These are phyloP conservation scores for Hanseniaspora guilliermondii DNA, from an alignment of 805 yeast genomes.

Conservation along the genomic window DNA sequence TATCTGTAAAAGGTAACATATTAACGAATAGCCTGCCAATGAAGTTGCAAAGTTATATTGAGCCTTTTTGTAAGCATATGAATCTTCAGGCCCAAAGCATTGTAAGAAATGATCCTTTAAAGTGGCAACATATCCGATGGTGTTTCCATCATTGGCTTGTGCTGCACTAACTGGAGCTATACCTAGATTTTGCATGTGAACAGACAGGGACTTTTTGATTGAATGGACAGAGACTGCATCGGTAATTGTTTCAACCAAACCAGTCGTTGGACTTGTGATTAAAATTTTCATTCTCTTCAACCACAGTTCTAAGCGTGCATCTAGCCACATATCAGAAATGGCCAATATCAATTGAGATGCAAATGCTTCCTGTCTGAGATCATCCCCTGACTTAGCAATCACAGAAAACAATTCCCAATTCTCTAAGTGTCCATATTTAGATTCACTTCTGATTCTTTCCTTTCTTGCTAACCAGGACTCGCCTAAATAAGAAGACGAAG, in stretches of 20 bases:
- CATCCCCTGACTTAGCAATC: conserved; percentile 92
- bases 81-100: conserved; percentile 55
- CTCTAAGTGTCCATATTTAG: conserved; percentile 71
- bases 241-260: conserved; percentile 89
- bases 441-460: conserved; percentile 62
- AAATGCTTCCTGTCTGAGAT: conserved; percentile 91
- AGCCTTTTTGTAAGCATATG: conserved; percentile 52
- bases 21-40: conserved; percentile 81
- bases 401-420: conserved; percentile 95
- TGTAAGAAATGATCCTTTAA: conserved; percentile 66
- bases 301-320: conserved; percentile 64
- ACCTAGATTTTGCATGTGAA: conserved; percentile 52
- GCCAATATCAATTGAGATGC: conserved; percentile 89
- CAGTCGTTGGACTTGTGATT: conserved; percentile 80
- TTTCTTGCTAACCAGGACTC: conserved; percentile 88
- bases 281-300: conserved; percentile 85
- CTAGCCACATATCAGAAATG: conserved; percentile 74
- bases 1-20: conserved; percentile 79
- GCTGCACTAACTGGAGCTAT: not conserved
- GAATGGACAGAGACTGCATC: conserved; percentile 91
- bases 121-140: conserved; percentile 50
- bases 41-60: conserved; percentile 77
- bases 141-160: conserved; percentile 35
- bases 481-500: conserved; percentile 49
- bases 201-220: conserved; percentile 81